Base-by-base conservation (phyloP, 129 eudicot genomes). In the Escallonia rubra region DNA sequence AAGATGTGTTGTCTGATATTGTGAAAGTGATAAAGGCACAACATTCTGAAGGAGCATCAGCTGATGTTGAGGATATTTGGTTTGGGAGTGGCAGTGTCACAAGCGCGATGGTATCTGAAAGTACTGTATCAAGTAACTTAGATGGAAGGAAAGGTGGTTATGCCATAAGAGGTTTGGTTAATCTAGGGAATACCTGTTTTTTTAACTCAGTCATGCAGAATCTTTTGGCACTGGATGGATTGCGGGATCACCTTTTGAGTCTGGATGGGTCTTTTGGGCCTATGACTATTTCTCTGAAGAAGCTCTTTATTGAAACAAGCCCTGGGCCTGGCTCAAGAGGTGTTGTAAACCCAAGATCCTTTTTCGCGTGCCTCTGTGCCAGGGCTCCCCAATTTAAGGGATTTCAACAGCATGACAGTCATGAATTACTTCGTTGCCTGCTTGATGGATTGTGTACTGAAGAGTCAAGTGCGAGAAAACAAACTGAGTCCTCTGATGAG, bases 301-400 rank as follows among this genome's bases (percentile, higher is more conserved):
- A 89, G 72, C 82, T 89, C 54, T 80, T 77, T 45, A 41, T 65
- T 39, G 99, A 93, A 72, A 79, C 80, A 5, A 63, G 77, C 48
- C 50, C 84, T 15, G 87, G 77, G 39, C 11, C 77, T 10, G 82
- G 86, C 52, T 52, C 41, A 10, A 81, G 79, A 53, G 71, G 70
- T 78, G 92, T 76, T 3, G 56, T 93, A 44, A 84, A 79, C 75
- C 98, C 99, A 7, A 79, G 80, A 62, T 72, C 96, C 13, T 70
- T 93, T 53, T 85, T 93, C 39, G 88, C 85, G 7, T 82, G 87
- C 80, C 62, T 93, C 42, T 84, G 92, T 71, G 70, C 78, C 4
- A 93, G 86, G 77, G 86, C 96, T 75, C 95, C 96, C 38, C 99
- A 93, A 67, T 93, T 93, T 65, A 89, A 84, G 79, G 99, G 96